A percentile compares a stretch with the other conserved stretches of the same genome.
phyloP scores from a whole-genome alignment of 768 basidiomycete genomes.

The Amanita rubescens region DNA sequence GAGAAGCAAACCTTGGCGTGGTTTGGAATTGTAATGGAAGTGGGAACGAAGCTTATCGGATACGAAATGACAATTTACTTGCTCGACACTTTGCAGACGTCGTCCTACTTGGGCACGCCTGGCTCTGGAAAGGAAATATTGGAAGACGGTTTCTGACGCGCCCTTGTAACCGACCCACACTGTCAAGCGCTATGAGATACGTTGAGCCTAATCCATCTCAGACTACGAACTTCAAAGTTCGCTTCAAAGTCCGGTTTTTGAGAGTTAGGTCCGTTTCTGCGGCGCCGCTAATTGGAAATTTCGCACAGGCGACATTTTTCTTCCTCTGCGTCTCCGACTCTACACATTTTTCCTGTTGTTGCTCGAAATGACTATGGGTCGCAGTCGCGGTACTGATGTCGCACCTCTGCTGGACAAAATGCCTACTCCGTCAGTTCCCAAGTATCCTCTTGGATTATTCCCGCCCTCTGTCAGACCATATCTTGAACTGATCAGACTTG shows the following conservation, averaged over 20 bases:
- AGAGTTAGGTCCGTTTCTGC: too few species aligned
- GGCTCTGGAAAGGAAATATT: neutral
- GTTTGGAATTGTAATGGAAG: conserved; percentile 3
- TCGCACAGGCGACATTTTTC: neutral
- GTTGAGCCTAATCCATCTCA: too few species aligned
- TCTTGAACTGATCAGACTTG: conserved; percentile 42
- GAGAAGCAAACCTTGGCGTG: conserved; percentile 1
- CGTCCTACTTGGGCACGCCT: neutral
- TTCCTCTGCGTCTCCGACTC: neutral
- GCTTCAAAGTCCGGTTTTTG: too few species aligned
- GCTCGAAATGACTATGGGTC: conserved; percentile 19
- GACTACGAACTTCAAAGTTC: too few species aligned
- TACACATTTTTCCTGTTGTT: too few species aligned
- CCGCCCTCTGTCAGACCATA: conserved; percentile 29
- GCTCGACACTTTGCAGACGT: neutral
- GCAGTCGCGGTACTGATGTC: conserved; percentile 6
- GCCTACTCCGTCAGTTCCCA: conserved; percentile 11
- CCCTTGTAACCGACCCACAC: neutral
- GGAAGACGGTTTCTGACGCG: neutral
- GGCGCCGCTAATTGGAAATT: neutral
- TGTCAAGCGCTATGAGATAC: neutral
- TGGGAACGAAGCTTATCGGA: conserved; percentile 1
- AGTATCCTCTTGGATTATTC: conserved; percentile 24
- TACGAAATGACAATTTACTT: conserved; percentile 1
- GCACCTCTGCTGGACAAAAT: conserved; percentile 17